Evolutionary conservation across 2,329 filamentous ascomycete genomes (phyloP), one percentile per base, ranked within the genome.

Genomic region (Apiospora koreana): DNA sequence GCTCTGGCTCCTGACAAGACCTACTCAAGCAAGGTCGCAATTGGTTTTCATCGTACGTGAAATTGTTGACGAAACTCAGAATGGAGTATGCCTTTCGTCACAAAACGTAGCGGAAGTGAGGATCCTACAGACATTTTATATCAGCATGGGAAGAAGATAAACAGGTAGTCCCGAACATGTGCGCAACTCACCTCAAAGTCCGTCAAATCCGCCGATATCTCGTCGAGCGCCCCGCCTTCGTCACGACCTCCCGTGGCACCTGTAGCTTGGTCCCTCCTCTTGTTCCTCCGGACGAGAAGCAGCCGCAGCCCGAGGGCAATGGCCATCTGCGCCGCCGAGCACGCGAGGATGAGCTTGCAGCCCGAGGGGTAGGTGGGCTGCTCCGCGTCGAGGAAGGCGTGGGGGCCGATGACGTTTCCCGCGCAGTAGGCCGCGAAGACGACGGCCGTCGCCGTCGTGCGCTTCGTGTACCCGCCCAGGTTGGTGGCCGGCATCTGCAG

Each of bases 401-500:
- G 83, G 2, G 82, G 83, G 1, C 83, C 83, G 68, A 84, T 82
- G 68, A 86, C 81, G 69, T 85, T 86, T n/a, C 83, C 84, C 2
- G 83, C 81, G 68, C 83, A 85, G 73, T 85, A 86, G 1, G 79
- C 83, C 8, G 84, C 78, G 68, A 86, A 84, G 0, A 83, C 83
- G 48, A 84, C 81, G 3, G 83, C 83, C 21, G 80, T 82, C 16
- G 82, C 83, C 50, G 85, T 75, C 3, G 83, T 84, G 35, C 83
- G 81, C 73, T 86, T 86, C 1, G 84, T 86, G 71, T 85, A 85
- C 2, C 84, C 84, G 2, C 81, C 84, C 0, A 86, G 73, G 38
- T 86, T 87, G 5, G 82, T 79, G 0, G 84, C 82, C 0, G 85
- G 86, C 77, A 87, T 82, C 71, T 87, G 87, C 42, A 89, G 79